phyloP scores from a whole-genome alignment of 1,284 basidiomycete genomes.

The Stereum hirsutum region DNA sequence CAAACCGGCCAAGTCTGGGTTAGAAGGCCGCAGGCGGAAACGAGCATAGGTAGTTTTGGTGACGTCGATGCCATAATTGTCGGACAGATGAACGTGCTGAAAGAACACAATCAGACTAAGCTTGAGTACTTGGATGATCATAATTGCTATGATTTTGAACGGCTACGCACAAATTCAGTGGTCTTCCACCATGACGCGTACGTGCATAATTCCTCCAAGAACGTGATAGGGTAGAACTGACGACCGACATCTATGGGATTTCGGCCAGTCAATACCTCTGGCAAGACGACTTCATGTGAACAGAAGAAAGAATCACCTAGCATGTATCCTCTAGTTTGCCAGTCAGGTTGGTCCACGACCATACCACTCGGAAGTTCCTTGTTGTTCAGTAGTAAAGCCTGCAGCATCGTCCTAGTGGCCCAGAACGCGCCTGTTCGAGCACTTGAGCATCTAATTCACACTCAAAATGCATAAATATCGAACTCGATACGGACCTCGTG shows the following conservation, averaged over 20 bases:
- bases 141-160: slow-evolving; percentile 28
- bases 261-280: too few relatives aligned
- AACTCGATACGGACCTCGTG: too few relatives aligned
- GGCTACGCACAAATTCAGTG: slow-evolving; percentile 23
- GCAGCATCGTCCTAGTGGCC: slow-evolving; percentile 26
- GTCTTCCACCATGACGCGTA: slow-evolving; percentile 30
- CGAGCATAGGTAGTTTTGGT: slow-evolving; percentile 23
- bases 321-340: slow-evolving; percentile 30
- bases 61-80: slow-evolving; percentile 17
- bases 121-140: slow-evolving; percentile 6
- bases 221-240: slow-evolving; percentile 25
- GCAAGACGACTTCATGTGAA: too few relatives aligned
- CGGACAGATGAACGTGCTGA: slow-evolving; percentile 20
- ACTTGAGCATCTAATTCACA: too few relatives aligned
- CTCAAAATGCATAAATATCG: too few relatives aligned
- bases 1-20: slow-evolving; percentile 20
- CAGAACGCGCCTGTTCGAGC: too few relatives aligned
- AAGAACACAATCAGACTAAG: neutral
- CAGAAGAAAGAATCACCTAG: slow-evolving; percentile 14
- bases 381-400: slow-evolving; percentile 17
- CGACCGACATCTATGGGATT: slow-evolving; percentile 26
- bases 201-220: slow-evolving; percentile 24
- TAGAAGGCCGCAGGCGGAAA: slow-evolving; percentile 25
- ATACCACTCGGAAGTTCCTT: slow-evolving; percentile 20
- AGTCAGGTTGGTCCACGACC: slow-evolving; percentile 24